These are phyloP conservation scores for Alternaria sp. DNA, from an alignment of 2,329 filamentous ascomycete genomes.

Conservation along the genomic window DNA sequence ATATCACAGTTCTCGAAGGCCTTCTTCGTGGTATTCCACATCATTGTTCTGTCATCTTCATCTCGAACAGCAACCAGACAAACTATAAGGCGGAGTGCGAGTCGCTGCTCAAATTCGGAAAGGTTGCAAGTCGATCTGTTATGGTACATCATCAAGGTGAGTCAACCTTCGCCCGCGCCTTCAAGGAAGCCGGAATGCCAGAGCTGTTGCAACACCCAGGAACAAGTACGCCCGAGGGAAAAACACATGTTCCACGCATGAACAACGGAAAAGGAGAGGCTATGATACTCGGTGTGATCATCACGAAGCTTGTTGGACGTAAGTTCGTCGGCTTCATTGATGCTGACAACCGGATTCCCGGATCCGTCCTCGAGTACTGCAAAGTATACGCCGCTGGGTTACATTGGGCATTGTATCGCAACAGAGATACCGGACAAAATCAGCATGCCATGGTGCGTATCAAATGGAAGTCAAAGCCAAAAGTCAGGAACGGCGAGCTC, in stretches of 20 bases:
- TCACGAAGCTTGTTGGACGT: conserved; percentile 14
- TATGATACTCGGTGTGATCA: conserved; percentile 18
- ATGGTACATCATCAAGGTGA: conserved; percentile 16
- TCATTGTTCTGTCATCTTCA: conserved; percentile 16
- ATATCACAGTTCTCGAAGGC: conserved; percentile 13
- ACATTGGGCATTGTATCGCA: conserved; percentile 10
- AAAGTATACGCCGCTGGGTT: conserved; percentile 23
- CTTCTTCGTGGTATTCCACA: conserved; percentile 23
- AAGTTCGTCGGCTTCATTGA: conserved; percentile 22
- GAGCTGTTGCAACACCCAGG: not conserved
- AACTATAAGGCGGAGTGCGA: conserved; percentile 13
- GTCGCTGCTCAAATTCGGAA: conserved; percentile 9
- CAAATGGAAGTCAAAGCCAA: conserved; percentile 26
- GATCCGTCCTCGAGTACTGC: conserved; percentile 25
- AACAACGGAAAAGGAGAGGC: conserved; percentile 25
- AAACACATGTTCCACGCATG: not conserved
- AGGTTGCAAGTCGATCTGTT: not conserved
- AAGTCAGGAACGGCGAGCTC: conserved; percentile 14
- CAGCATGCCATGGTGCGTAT: conserved; percentile 23
- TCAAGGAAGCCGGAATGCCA: conserved; percentile 7
- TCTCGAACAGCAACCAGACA: conserved; percentile 17
- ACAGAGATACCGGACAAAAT: not conserved
- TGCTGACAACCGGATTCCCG: conserved; percentile 23
- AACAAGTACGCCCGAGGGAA: not conserved
- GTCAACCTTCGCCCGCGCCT: conserved; percentile 14